Base-by-base conservation (phyloP, 139 green algal species). In the Haematococcus sp. region DNA sequence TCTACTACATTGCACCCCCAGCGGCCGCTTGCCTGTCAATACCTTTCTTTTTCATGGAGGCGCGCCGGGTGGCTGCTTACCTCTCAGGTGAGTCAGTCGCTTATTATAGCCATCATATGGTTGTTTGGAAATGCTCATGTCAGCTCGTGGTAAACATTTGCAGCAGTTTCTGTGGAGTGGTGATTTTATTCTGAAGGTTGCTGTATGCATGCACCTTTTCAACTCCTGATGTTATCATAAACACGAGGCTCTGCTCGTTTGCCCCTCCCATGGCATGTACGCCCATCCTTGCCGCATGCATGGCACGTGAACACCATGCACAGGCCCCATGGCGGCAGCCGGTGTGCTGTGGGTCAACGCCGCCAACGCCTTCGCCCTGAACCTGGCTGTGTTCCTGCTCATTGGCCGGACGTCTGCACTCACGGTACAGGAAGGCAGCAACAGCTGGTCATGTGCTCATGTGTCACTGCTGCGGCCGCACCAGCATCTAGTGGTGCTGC, bases 341-440 rank as follows among this genome's bases (percentile, higher is more conserved):
- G 68, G 90, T 25, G 81, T 97, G 20, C 27, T 93, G 5, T 63
- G 75, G 72, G 19, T 66, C 40, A 87, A 77, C 51, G 78, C 75
- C 2, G 59, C 43, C 17, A 70, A 63, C 0, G 84, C 84, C 2
- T 87, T 86, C 74, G 82, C 60, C 1, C 85, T 97, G 27, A 97
- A 97, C 86, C 88, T 96, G 76, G 78, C 89, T 0, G 86, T 96
- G 1, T 97, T 94, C 82, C 69, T 97, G 75, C 84, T 97, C 2
- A 88, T 97, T 28, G 92, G 91, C 13, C 91, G 92, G 54, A 96
- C 82, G 4, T 81, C 56, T 19, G 88, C 88, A 22, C 64, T 93
- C 13, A 92, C 88, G 5, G 81, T 90, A 74, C 88, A 90, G 40
- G 31, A 88, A 40, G 63, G 46, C 46, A 55, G 17, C 15, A 15